These are phyloP conservation scores for Rubroshorea leprosula DNA, from an alignment of 345 rosid genomes.

Conservation along the genomic window DNA sequence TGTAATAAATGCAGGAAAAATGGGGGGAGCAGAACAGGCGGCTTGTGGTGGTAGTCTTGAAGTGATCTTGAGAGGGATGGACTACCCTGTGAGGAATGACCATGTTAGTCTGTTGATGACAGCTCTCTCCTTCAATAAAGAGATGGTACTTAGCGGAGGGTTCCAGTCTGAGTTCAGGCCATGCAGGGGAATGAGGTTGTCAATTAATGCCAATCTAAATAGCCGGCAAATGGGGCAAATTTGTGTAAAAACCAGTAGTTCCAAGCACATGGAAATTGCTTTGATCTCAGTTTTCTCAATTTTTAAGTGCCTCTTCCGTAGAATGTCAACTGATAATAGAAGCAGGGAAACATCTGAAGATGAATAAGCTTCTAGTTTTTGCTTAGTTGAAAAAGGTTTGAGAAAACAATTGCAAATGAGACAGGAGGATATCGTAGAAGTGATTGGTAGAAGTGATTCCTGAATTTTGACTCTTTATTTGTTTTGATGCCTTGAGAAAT, in stretches of 20 bases:
- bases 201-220: slow-evolving; percentile 57
- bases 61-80: slow-evolving; percentile 68
- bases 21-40: slow-evolving; percentile 53
- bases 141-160: slow-evolving; percentile 63
- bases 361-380: slow-evolving; percentile 23
- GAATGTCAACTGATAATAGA: slow-evolving; percentile 31
- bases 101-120: slow-evolving; percentile 48
- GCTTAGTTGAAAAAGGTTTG: neutral
- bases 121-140: slow-evolving; percentile 59
- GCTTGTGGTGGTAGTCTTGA: slow-evolving; percentile 76
- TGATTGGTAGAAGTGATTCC: too few species aligned
- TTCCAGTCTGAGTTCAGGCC: slow-evolving; percentile 67
- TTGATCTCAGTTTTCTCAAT: slow-evolving; percentile 51
- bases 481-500: too few species aligned
- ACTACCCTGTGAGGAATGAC: slow-evolving; percentile 70
- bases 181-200: slow-evolving; percentile 42
- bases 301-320: slow-evolving; percentile 40
- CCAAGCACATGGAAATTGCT: slow-evolving; percentile 70
- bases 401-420: neutral
- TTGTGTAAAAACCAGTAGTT: slow-evolving; percentile 53
- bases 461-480: too few species aligned
- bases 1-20: slow-evolving; percentile 53
- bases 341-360: slow-evolving; percentile 33
- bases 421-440: too few species aligned
- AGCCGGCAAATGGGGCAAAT: slow-evolving; percentile 75